Percentiles rank a stretch among this genome's conserved stretches.
These are phyloP conservation scores for Pisolithus marmoratus DNA, from an alignment of 768 basidiomycete genomes.

Conservation along the genomic window DNA sequence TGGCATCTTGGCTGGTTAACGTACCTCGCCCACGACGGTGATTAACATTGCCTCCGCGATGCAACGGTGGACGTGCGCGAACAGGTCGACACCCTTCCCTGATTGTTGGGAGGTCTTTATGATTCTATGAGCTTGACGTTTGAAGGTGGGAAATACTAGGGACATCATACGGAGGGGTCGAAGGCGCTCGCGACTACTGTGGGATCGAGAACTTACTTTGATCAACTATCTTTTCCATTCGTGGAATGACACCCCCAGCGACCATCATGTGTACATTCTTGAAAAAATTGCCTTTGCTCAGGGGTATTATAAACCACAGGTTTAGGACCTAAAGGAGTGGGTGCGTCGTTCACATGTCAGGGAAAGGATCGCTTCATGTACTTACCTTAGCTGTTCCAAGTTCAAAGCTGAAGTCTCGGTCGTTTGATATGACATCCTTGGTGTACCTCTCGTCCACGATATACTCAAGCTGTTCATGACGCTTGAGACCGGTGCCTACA, in stretches of 20 bases:
- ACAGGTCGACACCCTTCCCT: conserved; percentile 15
- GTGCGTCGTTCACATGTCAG: neutral
- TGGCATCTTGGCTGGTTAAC: neutral
- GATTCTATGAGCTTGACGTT: conserved; percentile 14
- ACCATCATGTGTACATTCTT: conserved; percentile 4
- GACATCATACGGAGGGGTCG: neutral
- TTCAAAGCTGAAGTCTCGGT: conserved; percentile 29
- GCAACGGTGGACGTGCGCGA: conserved; percentile 21
- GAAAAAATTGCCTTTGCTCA: conserved; percentile 1
- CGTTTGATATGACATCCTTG: conserved; percentile 22
- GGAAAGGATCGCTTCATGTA: neutral
- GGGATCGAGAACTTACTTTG: conserved; percentile 6
- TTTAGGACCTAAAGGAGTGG: conserved; percentile 22
- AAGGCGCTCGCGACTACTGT: too few relatives aligned
- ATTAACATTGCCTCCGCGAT: conserved; percentile 29
- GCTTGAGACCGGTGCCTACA: neutral
- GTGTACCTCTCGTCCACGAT: conserved; percentile 24
- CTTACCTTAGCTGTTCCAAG: conserved; percentile 26
- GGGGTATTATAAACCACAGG: conserved; percentile 20
- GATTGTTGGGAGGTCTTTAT: conserved; percentile 4
- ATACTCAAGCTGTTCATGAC: conserved; percentile 26
- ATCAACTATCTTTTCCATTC: conserved; percentile 21
- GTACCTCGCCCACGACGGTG: conserved; percentile 26
- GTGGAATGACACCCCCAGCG: conserved; percentile 14
- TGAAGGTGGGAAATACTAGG: conserved; percentile 21